These are phyloP conservation scores for Phytophthora ramorum DNA, from an alignment of 352 stramenopile genomes.

Conservation along the genomic window DNA sequence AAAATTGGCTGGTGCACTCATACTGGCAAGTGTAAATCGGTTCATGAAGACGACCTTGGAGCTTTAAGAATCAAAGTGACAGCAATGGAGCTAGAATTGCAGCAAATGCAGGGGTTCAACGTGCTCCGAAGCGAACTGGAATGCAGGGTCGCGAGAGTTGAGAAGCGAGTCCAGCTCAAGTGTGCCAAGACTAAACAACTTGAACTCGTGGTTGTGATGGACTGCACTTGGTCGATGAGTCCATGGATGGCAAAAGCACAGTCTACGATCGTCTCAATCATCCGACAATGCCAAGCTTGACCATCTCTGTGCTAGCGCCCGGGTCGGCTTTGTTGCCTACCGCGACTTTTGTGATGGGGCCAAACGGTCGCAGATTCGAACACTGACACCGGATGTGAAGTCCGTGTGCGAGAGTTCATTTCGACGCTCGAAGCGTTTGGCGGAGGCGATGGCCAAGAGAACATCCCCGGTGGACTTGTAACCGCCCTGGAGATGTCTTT, in stretches of 20 bases:
- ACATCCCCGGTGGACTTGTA: slow-evolving; percentile 46
- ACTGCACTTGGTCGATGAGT: slow-evolving; percentile 50
- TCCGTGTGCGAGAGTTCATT: slow-evolving; percentile 36
- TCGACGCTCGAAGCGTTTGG: slow-evolving; percentile 27
- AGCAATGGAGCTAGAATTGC: not conserved
- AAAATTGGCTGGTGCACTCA: slow-evolving; percentile 25
- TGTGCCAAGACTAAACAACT: slow-evolving; percentile 29
- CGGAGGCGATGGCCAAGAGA: slow-evolving; percentile 41
- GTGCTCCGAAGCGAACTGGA: slow-evolving; percentile 31
- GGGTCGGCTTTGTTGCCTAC: slow-evolving; percentile 52
- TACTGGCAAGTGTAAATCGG: slow-evolving; percentile 3
- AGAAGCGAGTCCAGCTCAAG: slow-evolving; percentile 20
- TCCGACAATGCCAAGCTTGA: slow-evolving; percentile 35
- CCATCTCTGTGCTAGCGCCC: slow-evolving; percentile 29
- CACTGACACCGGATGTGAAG: slow-evolving; percentile 27
- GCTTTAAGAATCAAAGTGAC: not conserved
- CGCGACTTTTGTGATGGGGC: slow-evolving; percentile 46
- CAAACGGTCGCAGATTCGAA: slow-evolving; percentile 29
- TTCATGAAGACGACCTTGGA: not conserved
- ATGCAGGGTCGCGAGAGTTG: slow-evolving; percentile 16
- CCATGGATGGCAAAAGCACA: slow-evolving; percentile 44
- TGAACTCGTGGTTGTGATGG: slow-evolving; percentile 57
- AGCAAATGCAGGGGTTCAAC: not conserved
- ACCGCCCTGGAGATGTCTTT: slow-evolving; percentile 39
- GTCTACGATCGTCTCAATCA: slow-evolving; percentile 37